Percentiles rank a stretch among this genome's conserved stretches.
phyloP scores from a whole-genome alignment of 2,329 filamentous ascomycete species.

The Ophiostoma quercus region DNA sequence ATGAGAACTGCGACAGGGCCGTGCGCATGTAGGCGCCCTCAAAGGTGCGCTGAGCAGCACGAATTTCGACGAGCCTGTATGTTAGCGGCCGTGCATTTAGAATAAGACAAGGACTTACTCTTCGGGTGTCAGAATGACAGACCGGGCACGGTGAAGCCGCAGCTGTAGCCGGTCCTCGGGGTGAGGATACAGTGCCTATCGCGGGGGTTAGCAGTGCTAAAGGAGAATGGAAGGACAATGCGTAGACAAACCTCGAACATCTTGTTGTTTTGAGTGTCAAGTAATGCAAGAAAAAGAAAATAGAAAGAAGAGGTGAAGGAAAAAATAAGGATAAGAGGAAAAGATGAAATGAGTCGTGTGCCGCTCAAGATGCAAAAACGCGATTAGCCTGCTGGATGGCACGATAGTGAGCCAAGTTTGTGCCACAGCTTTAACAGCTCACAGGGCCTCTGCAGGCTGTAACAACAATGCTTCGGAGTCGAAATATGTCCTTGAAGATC shows the following conservation, averaged over 20 bases:
- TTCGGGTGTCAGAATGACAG: constrained; percentile 71
- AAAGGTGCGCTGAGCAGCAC: constrained; percentile 91
- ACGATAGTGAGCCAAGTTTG: background rate
- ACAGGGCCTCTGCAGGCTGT: background rate
- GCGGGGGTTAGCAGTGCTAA: background rate
- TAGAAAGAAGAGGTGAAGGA: background rate
- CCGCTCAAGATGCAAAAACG: background rate
- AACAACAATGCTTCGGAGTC: too few species aligned
- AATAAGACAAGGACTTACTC: constrained; percentile 51
- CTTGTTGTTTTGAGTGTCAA: too few species aligned
- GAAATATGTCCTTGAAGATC: background rate
- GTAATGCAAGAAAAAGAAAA: background rate
- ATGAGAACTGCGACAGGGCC: constrained; percentile 89
- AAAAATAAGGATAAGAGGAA: background rate
- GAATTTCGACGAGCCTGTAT: constrained; percentile 75
- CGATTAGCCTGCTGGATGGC: background rate
- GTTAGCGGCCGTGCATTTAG: background rate
- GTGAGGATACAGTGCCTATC: constrained; percentile 38
- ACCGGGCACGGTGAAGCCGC: constrained; percentile 76
- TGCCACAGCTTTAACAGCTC: background rate
- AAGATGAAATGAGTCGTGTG: background rate
- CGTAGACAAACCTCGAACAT: constrained; percentile 26
- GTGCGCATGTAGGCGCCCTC: constrained; percentile 96
- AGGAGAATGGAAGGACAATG: too few species aligned
- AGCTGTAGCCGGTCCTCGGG: constrained; percentile 71